Conservation (phyloP, 2,329 filamentous ascomycete species). For the Neofusicoccum laricinum region DNA sequence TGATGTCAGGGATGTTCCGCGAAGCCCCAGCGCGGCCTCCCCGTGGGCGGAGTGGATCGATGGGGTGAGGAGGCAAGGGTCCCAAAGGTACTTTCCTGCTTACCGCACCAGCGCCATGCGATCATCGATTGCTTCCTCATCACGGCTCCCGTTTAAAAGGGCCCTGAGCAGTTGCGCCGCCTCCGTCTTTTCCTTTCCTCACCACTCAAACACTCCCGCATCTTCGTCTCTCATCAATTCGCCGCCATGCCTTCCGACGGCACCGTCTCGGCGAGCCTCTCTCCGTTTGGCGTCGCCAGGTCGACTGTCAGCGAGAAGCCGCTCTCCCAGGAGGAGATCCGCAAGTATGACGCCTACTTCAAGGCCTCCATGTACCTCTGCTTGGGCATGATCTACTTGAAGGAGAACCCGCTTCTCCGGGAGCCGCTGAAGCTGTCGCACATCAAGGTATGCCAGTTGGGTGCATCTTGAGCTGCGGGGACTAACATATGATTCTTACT, state of each 20-base stretch:
- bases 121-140: background rate
- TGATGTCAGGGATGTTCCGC: background rate
- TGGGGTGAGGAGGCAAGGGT: conserved; percentile 5
- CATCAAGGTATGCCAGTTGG: conserved; percentile 51
- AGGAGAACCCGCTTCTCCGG: conserved; percentile 68
- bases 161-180: background rate
- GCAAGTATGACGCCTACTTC: conserved; percentile 70
- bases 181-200: background rate
- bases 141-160: background rate
- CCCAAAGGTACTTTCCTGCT: background rate
- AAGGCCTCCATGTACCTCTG: conserved; percentile 72
- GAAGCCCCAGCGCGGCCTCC: conserved; percentile 2
- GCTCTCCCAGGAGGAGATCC: conserved; percentile 63
- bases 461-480: background rate
- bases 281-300: conserved; percentile 62
- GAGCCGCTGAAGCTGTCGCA: conserved; percentile 68
- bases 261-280: conserved; percentile 50
- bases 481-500: background rate
- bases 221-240: background rate
- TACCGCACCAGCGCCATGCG: background rate
- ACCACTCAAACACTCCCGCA: background rate
- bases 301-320: conserved; percentile 61
- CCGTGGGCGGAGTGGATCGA: conserved; percentile 3
- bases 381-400: conserved; percentile 77
- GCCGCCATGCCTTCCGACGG: background rate